Evolutionary conservation across 106 monocot species (phyloP).

Genomic region (Triglochin maritima): DNA sequence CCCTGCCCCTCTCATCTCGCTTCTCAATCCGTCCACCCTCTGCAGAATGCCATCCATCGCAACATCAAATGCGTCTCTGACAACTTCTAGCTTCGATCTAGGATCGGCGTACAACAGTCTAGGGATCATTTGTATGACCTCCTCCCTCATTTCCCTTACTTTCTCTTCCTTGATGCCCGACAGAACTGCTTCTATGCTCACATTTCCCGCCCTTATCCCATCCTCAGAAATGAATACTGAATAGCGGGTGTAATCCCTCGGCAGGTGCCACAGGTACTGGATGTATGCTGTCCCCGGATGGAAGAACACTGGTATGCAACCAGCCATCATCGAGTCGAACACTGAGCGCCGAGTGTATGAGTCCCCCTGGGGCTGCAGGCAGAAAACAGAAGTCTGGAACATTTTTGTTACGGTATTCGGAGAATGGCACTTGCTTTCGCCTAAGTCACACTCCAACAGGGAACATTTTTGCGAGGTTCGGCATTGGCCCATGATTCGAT

Average conservation of each 20-base stretch:
- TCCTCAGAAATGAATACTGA: slow-evolving; percentile 81
- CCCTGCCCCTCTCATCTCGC: slow-evolving; percentile 42
- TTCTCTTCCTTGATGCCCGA: slow-evolving; percentile 30
- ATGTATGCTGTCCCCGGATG: slow-evolving; percentile 78
- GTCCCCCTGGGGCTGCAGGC: slow-evolving; percentile 82
- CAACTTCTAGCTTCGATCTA: slow-evolving; percentile 43
- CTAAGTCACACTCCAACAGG: slow-evolving; percentile 72
- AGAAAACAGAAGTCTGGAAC: slow-evolving; percentile 80
- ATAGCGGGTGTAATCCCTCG: slow-evolving; percentile 46
- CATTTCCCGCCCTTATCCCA: slow-evolving; percentile 38
- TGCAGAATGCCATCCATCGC: slow-evolving; percentile 55
- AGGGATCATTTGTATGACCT: slow-evolving; percentile 67
- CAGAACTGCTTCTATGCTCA: slow-evolving; percentile 45
- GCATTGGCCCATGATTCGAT: slow-evolving; percentile 67
- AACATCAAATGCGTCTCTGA: slow-evolving; percentile 81
- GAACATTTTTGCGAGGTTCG: slow-evolving; percentile 39
- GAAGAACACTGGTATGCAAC: slow-evolving; percentile 94
- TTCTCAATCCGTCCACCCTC: slow-evolving; percentile 45
- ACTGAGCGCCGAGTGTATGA: slow-evolving; percentile 74
- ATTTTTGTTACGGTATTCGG: slow-evolving; percentile 72
- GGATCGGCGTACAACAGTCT: slow-evolving; percentile 74
- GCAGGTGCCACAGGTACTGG: slow-evolving; percentile 88
- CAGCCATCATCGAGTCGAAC: slow-evolving; percentile 90
- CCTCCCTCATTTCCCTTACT: slow-evolving; percentile 59
- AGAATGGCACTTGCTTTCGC: slow-evolving; percentile 72